Base-by-base conservation (phyloP, 2,329 filamentous ascomycete genomes). In the Alternaria longipes region DNA sequence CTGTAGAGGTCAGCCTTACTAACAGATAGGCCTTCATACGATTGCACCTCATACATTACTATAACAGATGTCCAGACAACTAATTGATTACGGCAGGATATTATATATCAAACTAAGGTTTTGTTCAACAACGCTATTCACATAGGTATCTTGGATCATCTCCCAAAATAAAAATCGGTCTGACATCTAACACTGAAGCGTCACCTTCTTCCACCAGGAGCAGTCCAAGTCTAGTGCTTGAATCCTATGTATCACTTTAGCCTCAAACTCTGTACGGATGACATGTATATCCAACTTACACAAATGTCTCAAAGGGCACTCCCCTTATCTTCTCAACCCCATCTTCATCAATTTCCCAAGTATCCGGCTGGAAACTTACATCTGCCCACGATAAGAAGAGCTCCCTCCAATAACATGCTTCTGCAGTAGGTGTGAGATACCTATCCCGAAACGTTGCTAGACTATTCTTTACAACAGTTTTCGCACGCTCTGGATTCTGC, bases 381-480 rank as follows among this genome's bases (percentile, higher is more conserved):
- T 57, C 38, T 9, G 49, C 54, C 61, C 61, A 68, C 12, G 50
- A 49, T 7, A 28, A 32, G 34, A 70, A 56, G n/a, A 70, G 56
- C 34, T 56, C 44, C 26, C 67, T 59, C 67, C 67, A 70, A 50
- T 70, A 70, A 44, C 67, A 68, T 8, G 61, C 54, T 42, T 68
- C 44, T 2, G 67, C 67, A 32, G 63, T 63, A 24, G 61, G 59
- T 9, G 67, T 68, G 6, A 68, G 46, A 56, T 64, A 67, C 14
- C 49, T 41, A 24, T 65, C 64, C n/a, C 67, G 55, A 50, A 70
- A 70, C 12, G 60, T 65, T 20, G 42, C 56, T 20, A 64, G 45
- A 56, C 59, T 63, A 34, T 68, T 66, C n/a, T 54, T 61, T 18
- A 62, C 62, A 42, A 69, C 68, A 18, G 38, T 16, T 22, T 57